Conservation (phyloP, 208 protist genomes). For the Crithidia mellificae region DNA sequence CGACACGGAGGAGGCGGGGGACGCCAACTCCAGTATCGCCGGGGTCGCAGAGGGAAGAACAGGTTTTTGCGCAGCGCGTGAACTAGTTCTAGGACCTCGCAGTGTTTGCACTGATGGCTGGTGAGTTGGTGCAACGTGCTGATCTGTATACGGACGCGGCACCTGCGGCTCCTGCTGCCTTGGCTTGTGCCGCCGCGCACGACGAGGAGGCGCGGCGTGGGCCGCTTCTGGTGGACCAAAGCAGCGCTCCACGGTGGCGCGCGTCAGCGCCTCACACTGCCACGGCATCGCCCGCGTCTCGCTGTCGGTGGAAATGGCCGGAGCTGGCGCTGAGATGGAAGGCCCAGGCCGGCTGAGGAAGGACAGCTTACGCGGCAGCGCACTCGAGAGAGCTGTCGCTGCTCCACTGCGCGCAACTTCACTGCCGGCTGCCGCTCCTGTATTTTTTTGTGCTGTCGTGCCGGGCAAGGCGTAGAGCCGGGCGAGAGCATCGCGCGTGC, state of each 20-base stretch:
- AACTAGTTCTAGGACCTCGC: too few species aligned
- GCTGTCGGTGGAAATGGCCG: neutral
- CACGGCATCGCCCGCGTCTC: conserved; percentile 4
- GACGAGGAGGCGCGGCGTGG: neutral
- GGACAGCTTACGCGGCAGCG: neutral
- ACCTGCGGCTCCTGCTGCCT: too few species aligned
- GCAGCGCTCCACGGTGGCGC: conserved; percentile 13
- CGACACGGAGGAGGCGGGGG: conserved; percentile 16
- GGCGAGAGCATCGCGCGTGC: conserved; percentile 25
- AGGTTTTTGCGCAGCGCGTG: too few species aligned
- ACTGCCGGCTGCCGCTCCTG: neutral
- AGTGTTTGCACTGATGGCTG: too few species aligned
- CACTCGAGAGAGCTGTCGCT: neutral
- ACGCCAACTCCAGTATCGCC: neutral
- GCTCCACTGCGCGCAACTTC: neutral
- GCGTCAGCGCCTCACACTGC: conserved; percentile 15
- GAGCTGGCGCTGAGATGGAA: neutral
- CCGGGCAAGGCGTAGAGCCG: conserved; percentile 19
- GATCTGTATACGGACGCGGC: too few species aligned
- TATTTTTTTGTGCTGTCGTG: too few species aligned
- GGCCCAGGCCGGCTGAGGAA: conserved; percentile 5
- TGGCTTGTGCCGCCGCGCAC: neutral
- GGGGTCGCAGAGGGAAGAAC: too few species aligned
- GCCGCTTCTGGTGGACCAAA: conserved; percentile 18
- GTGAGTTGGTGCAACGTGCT: too few species aligned